Evolutionary conservation across 805 yeast genomes (phyloP), one percentile per base, ranked within the genome.

Genomic region (Metschnikowia anglica): DNA sequence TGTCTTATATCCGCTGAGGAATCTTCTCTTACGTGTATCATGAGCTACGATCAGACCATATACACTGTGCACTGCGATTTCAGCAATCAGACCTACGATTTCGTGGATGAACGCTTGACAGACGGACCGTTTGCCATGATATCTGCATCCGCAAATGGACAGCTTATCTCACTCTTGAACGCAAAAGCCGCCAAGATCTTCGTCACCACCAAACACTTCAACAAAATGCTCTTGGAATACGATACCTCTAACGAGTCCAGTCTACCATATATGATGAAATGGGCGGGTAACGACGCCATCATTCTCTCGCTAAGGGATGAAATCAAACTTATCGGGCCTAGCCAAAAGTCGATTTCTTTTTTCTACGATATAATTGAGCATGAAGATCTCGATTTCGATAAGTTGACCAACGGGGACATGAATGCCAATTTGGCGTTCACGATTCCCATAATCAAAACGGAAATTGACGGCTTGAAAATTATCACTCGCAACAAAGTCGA

Each of bases 201-300:
- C 42, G 80, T 86, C 6, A 60, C 74, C 18, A 74, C 80, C 39
- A 61, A 66, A 31, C 73, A 68, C 41, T 76, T 79, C 43, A 63
- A 68, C 43, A 65, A 65, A 23, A 63, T 68, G 5, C 62, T 78
- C 12, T 61, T 74, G 32, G 75, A 70, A 35, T 75, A 70, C 53
- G 72, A 66, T 46, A 59, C 72, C 7, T 65, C 77, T 4, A 62
- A 61, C 33, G 72, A 70, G 47, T 56, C 61, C 20, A 41, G 62
- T 4, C 46, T 53, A 0, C 81, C 84, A 0, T 60, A 55, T 31
- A 73, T 74, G 46, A 64, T 86, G 15, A 73, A 72, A 44, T 93
- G 97, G 98, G 84, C 96, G 58, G 88, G 91, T 0, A 80, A 83
- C 51, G 96, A 88, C 62, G 88, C 93, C 0, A 80, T 90, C 1